These are phyloP conservation scores for Pseudocohnilembus persalinus DNA, from an alignment of 169 alveolate species.

Conservation along the genomic window DNA sequence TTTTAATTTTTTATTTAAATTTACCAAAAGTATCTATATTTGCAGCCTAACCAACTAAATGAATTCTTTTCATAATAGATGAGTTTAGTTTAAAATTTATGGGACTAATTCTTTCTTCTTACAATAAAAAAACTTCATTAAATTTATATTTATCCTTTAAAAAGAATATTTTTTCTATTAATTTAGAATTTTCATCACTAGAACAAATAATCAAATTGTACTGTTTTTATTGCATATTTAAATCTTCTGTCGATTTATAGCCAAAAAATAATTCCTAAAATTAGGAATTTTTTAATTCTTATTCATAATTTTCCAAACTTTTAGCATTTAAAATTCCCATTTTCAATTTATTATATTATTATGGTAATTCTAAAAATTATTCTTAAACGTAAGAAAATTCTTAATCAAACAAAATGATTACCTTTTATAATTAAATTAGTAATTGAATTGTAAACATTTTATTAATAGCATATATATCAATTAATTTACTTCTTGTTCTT, in stretches of 20 bases:
- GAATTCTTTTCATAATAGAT: conserved; percentile 5
- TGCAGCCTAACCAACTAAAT: conserved; percentile 10
- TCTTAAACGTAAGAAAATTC: background rate
- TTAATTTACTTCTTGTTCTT: background rate
- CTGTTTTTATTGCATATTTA: background rate
- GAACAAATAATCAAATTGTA: background rate
- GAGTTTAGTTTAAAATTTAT: background rate
- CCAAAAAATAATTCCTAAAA: too few relatives aligned
- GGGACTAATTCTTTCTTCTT: background rate
- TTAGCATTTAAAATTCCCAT: conserved; percentile 9
- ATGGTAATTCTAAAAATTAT: background rate
- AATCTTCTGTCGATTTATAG: background rate
- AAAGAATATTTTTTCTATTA: conserved; percentile 21
- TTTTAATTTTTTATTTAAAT: too few relatives aligned
- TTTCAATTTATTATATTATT: background rate
- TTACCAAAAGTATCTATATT: conserved; percentile 11
- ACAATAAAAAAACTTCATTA: background rate
- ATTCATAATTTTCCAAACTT: background rate
- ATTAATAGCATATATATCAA: background rate
- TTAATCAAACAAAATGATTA: conserved; percentile 4
- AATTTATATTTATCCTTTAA: conserved; percentile 8
- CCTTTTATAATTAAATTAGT: background rate
- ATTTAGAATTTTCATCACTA: conserved; percentile 15
- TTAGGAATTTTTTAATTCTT: too few relatives aligned
- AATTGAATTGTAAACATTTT: background rate